A percentile compares a stretch with the other conserved stretches of the same genome.
Conservation (phyloP, 805 yeast genomes). For the Pichia ethanolica region DNA sequence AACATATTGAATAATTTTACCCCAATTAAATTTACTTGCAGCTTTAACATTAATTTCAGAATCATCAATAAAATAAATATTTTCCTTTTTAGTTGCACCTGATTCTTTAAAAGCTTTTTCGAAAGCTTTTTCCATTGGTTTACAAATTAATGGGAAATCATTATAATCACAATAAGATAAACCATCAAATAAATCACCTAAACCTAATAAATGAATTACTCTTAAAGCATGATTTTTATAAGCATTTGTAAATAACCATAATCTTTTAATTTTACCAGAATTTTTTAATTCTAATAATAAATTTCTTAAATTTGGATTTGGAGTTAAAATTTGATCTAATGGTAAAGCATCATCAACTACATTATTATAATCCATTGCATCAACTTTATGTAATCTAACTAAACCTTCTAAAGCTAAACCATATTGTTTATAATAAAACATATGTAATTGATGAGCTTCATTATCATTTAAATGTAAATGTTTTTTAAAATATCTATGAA, state of each 20-base stretch:
- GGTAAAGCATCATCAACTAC: conserved; percentile 92
- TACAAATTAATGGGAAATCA: conserved; percentile 64
- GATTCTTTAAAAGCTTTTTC: conserved; percentile 59
- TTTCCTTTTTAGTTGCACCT: conserved; percentile 40
- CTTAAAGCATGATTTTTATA: conserved; percentile 84
- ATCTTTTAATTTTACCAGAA: conserved; percentile 48
- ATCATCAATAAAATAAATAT: conserved; percentile 80
- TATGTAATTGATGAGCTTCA: conserved; percentile 67
- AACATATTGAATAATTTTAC: conserved; percentile 61
- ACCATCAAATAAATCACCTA: conserved; percentile 93
- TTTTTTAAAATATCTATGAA: conserved; percentile 71
- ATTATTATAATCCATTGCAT: conserved; percentile 81
- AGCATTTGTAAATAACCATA: conserved; percentile 95
- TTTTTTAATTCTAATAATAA: conserved; percentile 40
- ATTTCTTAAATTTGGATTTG: conserved; percentile 47
- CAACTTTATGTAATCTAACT: conserved; percentile 59
- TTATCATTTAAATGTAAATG: conserved; percentile 55
- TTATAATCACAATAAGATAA: conserved; percentile 87
- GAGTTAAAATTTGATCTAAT: conserved; percentile 65
- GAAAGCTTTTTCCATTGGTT: conserved; percentile 75
- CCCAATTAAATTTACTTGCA: conserved; percentile 67
- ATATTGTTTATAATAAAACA: conserved; percentile 71
- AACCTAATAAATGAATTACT: conserved; percentile 69
- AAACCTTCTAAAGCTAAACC: conserved; percentile 94
- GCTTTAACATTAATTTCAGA: conserved; percentile 72